These are phyloP conservation scores for Candida labiduridarum DNA, from an alignment of 1,139 yeast species.

Conservation along the genomic window DNA sequence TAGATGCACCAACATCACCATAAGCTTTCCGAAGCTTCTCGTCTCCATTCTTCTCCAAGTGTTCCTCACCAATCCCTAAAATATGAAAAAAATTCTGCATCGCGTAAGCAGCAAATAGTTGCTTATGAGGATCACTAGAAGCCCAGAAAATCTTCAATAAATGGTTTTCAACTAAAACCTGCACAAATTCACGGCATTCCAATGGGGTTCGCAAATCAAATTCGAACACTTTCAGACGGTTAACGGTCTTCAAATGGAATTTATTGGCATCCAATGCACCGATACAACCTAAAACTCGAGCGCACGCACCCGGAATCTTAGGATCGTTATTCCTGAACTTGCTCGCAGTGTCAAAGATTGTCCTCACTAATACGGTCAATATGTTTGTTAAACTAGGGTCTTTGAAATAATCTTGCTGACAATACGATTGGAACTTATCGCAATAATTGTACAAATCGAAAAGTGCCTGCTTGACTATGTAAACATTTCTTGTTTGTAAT, in stretches of 20 bases:
- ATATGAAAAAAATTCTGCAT: conserved; percentile 83
- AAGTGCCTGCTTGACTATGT: conserved; percentile 78
- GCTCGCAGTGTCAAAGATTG: conserved; percentile 61
- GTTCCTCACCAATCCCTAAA: conserved; percentile 53
- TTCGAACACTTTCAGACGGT: conserved; percentile 50
- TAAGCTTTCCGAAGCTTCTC: conserved; percentile 57
- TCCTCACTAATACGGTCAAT: conserved; percentile 50
- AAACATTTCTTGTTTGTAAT: conserved; percentile 66
- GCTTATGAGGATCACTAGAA: conserved; percentile 84
- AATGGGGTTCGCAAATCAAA: conserved; percentile 61
- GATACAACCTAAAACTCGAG: conserved; percentile 70
- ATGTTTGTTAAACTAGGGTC: conserved; percentile 32
- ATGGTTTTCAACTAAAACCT: conserved; percentile 65
- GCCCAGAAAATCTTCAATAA: conserved; percentile 86
- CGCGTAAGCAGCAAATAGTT: conserved; percentile 81
- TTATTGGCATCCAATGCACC: conserved; percentile 80
- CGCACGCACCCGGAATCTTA: conserved; percentile 58
- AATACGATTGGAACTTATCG: conserved; percentile 46
- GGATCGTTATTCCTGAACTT: conserved; percentile 54
- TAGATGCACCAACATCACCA: conserved; percentile 69
- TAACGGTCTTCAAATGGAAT: conserved; percentile 50
- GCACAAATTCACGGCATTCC: conserved; percentile 67
- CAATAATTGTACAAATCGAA: conserved; percentile 63
- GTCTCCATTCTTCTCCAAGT: conserved; percentile 13
- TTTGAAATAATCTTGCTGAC: conserved; percentile 43